Conservation (phyloP, 169 alveolate species). For the Eimeria sp. region DNA sequence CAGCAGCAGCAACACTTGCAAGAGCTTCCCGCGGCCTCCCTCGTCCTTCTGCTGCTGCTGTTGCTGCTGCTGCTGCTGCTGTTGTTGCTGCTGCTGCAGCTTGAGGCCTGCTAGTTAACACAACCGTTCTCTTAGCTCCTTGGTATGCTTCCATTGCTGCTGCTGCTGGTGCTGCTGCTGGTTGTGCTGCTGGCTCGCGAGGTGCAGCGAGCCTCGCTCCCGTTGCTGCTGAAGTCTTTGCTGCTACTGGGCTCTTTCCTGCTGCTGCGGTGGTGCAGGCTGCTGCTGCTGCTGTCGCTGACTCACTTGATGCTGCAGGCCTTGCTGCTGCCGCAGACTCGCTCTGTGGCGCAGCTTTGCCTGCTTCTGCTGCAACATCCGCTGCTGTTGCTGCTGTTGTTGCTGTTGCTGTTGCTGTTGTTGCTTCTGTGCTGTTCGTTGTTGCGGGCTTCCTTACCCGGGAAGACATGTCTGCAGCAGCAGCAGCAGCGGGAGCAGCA, state of each 20-base stretch:
- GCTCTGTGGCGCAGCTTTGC: no score
- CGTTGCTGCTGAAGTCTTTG: no score
- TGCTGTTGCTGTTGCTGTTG: no score
- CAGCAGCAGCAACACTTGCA: slow-evolving; percentile 27
- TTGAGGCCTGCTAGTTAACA: background rate
- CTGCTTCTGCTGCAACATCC: background rate
- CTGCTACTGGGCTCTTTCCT: no score
- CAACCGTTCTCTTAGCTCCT: background rate
- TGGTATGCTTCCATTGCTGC: slow-evolving; percentile 8
- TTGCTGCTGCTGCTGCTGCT: slow-evolving; percentile 26
- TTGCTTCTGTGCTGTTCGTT: background rate
- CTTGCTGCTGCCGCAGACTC: no score
- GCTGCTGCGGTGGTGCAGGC: no score
- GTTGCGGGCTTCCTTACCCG: background rate
- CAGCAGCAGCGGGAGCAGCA: slow-evolving; percentile 32
- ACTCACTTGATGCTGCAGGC: background rate
- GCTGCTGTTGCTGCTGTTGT: background rate
- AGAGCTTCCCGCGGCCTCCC: background rate
- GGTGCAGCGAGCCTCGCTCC: background rate
- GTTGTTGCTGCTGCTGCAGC: background rate
- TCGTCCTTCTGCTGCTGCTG: background rate
- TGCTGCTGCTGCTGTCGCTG: background rate
- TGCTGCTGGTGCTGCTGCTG: slow-evolving; percentile 21
- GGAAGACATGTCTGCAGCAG: background rate
- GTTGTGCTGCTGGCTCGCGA: background rate